phyloP scores from a whole-genome alignment of 2,329 filamentous ascomycete genomes.

The Fusarium begoniae region DNA sequence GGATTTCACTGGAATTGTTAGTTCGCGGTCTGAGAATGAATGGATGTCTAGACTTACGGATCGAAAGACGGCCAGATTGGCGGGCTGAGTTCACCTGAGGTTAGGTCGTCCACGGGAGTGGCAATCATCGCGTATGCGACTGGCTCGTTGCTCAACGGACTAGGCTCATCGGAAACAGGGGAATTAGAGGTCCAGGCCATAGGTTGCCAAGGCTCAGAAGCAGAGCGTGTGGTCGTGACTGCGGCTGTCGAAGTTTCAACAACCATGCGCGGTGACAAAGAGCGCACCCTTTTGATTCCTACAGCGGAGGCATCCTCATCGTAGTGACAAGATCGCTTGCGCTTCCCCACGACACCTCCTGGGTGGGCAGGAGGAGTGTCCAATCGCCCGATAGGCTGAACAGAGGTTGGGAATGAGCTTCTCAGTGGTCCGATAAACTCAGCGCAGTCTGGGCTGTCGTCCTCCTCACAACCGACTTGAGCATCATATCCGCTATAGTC shows the following conservation, averaged over 20 bases:
- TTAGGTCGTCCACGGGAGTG: neutral
- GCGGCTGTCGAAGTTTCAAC: neutral
- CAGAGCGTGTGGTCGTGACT: neutral
- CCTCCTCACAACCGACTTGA: neutral
- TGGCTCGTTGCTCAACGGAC: neutral
- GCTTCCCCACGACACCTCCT: neutral
- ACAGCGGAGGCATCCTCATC: neutral
- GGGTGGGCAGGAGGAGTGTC: neutral
- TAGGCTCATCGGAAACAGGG: neutral
- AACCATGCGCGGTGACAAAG: neutral
- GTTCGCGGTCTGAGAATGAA: neutral
- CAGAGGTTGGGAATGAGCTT: neutral
- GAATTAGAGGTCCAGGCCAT: neutral
- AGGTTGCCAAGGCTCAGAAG: neutral
- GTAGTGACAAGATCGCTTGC: conserved; percentile 1
- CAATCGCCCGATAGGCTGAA: neutral
- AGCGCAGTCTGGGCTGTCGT: neutral
- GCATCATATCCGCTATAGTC: neutral
- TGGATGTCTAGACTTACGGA: neutral
- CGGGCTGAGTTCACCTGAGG: neutral
- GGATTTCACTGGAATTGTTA: conserved; percentile 30
- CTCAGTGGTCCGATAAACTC: neutral
- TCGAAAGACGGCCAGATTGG: neutral
- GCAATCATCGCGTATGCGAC: neutral
- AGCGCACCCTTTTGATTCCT: neutral